These are phyloP conservation scores for Sicyos baderoa DNA, from an alignment of 306 rosid species.

Conservation along the genomic window DNA sequence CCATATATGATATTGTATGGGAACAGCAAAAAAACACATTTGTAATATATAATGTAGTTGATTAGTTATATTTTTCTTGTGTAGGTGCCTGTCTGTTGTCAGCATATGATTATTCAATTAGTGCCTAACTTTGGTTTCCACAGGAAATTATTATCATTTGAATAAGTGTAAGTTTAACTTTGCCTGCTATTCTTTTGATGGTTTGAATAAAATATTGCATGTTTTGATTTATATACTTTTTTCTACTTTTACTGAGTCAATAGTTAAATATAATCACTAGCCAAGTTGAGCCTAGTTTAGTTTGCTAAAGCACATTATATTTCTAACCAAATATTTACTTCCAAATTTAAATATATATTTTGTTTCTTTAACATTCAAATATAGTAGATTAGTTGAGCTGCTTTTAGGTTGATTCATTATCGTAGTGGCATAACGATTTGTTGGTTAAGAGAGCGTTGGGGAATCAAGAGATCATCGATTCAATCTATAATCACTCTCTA, in stretches of 20 bases:
- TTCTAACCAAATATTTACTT: background rate
- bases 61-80: slow-evolving; percentile 21
- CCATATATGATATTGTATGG: slow-evolving; percentile 21
- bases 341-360: too few relatives aligned
- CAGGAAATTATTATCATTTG: background rate
- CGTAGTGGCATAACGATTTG: too few relatives aligned
- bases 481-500: too few relatives aligned
- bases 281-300: background rate
- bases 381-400: too few relatives aligned
- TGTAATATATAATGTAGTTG: slow-evolving; percentile 37
- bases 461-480: too few relatives aligned
- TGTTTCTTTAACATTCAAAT: too few relatives aligned
- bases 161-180: background rate
- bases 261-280: background rate
- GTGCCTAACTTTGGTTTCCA: slow-evolving; percentile 23
- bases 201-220: background rate
- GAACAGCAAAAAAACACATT: slow-evolving; percentile 22
- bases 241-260: background rate
- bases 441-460: too few relatives aligned
- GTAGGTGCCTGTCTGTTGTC: slow-evolving; percentile 15
- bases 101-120: slow-evolving; percentile 14
- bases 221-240: background rate
- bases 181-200: too few relatives aligned
- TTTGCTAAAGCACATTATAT: too few relatives aligned
- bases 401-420: too few relatives aligned